phyloP scores from a whole-genome alignment of 1,284 basidiomycete genomes.

The Schizophyllum commune region DNA sequence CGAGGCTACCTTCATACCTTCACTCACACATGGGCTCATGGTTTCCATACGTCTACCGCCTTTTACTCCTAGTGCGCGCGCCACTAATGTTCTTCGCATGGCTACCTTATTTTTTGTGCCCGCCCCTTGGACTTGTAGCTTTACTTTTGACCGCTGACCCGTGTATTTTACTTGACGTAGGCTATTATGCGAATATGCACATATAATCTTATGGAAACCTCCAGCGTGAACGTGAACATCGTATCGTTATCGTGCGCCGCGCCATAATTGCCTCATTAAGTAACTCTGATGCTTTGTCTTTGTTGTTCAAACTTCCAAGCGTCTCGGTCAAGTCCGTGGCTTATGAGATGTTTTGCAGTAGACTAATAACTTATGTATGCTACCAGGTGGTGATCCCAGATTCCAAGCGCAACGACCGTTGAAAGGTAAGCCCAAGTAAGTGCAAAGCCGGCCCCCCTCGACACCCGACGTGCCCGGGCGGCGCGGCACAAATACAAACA shows the following conservation, averaged over 20 bases:
- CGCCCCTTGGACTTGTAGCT: background rate
- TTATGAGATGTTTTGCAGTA: background rate
- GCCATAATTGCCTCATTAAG: no score
- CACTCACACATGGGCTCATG: background rate
- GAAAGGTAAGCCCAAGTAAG: background rate
- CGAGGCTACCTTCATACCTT: background rate
- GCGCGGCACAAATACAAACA: background rate
- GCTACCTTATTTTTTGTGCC: background rate
- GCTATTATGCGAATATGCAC: background rate
- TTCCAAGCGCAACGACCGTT: background rate
- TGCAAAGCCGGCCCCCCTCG: background rate
- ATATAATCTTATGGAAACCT: background rate
- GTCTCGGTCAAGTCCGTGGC: no score
- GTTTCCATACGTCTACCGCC: background rate
- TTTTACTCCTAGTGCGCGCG: background rate
- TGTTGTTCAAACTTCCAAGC: no score
- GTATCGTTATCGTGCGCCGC: no score
- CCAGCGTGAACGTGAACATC: no score
- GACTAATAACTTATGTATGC: background rate
- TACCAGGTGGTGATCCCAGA: background rate
- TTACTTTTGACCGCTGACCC: background rate
- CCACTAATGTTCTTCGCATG: background rate
- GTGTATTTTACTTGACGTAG: background rate
- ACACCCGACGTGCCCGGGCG: background rate
- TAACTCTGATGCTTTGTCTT: no score